Evolutionary conservation across 306 rosid genomes (phyloP).

Genomic region (Citrullus amarus): DNA sequence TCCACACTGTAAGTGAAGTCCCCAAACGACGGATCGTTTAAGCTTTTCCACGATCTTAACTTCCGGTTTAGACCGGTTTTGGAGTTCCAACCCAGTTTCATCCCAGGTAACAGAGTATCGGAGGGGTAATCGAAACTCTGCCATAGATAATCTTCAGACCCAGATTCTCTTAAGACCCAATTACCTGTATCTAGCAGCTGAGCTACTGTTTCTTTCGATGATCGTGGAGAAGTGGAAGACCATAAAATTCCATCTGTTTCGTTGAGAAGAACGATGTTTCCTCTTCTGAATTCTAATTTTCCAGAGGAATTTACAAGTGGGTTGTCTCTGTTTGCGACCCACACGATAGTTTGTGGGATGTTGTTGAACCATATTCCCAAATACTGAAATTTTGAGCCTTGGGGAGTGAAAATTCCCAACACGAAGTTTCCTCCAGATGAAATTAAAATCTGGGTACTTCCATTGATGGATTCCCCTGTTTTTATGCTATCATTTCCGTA

Average conservation of each 20-base stretch:
- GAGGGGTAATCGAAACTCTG: constrained; percentile 47
- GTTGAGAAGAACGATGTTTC: constrained; percentile 26
- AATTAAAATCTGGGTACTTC: constrained; percentile 20
- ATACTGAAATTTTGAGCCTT: constrained; percentile 20
- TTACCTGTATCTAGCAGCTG: constrained; percentile 35
- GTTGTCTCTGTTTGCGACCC: constrained; percentile 40
- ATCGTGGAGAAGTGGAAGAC: constrained; percentile 18
- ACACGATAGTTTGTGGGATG: constrained; percentile 16
- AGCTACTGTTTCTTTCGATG: constrained; percentile 14
- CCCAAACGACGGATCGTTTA: constrained; percentile 30
- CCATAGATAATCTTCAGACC: constrained; percentile 24
- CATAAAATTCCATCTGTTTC: constrained; percentile 16
- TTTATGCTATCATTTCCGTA: constrained; percentile 17
- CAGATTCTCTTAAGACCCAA: constrained; percentile 24
- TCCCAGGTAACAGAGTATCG: constrained; percentile 37
- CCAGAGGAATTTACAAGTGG: constrained; percentile 17
- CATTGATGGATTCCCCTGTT: constrained; percentile 23
- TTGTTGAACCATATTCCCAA: constrained; percentile 39
- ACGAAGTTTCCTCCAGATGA: constrained; percentile 31
- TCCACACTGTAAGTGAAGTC: constrained; percentile 27
- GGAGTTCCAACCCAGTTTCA: constrained; percentile 39
- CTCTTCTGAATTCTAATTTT: constrained; percentile 18
- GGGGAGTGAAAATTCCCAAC: constrained; percentile 31
- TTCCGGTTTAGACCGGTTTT: constrained; percentile 27
- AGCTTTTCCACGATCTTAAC: constrained; percentile 35